Base-by-base conservation (phyloP, 768 basidiomycete genomes). In the Pisolithus orientalis region DNA sequence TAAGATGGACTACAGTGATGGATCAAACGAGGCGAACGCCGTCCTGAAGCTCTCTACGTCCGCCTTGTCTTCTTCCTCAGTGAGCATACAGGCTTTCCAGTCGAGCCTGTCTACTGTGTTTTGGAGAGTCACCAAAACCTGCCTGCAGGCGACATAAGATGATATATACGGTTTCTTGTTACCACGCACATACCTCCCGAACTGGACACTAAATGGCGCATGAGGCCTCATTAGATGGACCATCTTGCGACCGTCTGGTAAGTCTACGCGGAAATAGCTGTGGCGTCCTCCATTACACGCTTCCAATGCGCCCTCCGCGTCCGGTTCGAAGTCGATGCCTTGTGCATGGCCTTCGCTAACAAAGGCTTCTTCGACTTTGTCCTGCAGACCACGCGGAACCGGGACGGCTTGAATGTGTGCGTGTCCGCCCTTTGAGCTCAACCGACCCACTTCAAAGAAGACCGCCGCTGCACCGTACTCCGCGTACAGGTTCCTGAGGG, bases 351-450 rank as follows among this genome's bases (percentile, higher is more conserved):
- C 93, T 64, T 88, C 86, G n/a, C 73, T 70, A 16, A 78, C 59
- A 67, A 98, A 97, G 10, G 82, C 76, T 10, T 78, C 71, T 65
- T 87, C 87, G 10, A 95, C 79, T 53, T 79, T 73, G 45, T 79
- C 74, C 56, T 81, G 70, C 38, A 90, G 65, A 39, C 74, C 74
- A n/a, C 68, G 56, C 0, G 93, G 91, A 6, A 94, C 67, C 25
- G 94, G 90, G 1, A 91, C 79, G 34, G 79, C 84, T 65, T 98
- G 96, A 7, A 96, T 75, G 68, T 98, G 95, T 13, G 93, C 94
- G 62, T 99, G 96, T 0, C 94, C 95, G 9, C 93, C 94, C 68
- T 88, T 89, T 2, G 85, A 80, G 52, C 80, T 80, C 40, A 93
- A 66, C 7, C 94, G 80, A 11, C 86, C 90, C 21, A 97, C 84